A percentile compares a stretch with the other conserved stretches of the same genome.
Evolutionary conservation across 176 grass and related monocot genomes (phyloP).

Genomic region (Zoysia pacifica): DNA sequence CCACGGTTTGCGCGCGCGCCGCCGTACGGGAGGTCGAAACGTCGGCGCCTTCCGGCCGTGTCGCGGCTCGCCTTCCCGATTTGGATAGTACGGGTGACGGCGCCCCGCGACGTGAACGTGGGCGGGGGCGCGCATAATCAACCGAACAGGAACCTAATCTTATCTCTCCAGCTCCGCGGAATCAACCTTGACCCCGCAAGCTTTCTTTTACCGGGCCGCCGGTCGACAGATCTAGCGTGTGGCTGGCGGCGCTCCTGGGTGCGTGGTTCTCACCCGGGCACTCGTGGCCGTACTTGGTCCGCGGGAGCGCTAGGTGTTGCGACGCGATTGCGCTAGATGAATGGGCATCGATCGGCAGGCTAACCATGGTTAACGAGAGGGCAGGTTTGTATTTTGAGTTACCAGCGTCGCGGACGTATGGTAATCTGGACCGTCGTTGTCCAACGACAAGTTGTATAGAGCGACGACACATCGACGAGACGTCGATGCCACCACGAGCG

Average conservation of each 20-base stretch:
- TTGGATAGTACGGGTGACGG: slow-evolving; percentile 35
- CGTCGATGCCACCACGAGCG: too few species aligned
- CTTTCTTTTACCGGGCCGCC: neutral
- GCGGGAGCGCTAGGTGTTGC: slow-evolving; percentile 16
- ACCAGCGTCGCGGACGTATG: neutral
- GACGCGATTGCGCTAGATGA: neutral
- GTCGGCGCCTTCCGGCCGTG: slow-evolving; percentile 38
- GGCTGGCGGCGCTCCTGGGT: neutral
- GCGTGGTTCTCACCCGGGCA: slow-evolving; percentile 28
- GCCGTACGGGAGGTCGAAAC: slow-evolving; percentile 31
- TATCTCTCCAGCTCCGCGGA: slow-evolving; percentile 14
- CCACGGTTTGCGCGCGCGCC: neutral
- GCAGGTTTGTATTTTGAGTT: neutral
- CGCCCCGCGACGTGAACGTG: slow-evolving; percentile 20
- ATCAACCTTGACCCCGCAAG: neutral
- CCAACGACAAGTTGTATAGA: neutral
- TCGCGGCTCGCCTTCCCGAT: slow-evolving; percentile 16
- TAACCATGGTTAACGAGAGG: slow-evolving; percentile 20
- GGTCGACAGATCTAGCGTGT: neutral
- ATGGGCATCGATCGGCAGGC: neutral
- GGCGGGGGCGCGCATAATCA: neutral
- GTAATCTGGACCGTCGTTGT: slow-evolving; percentile 15
- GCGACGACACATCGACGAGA: too few species aligned
- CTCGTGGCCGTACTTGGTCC: neutral
- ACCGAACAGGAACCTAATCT: slow-evolving; percentile 32